These are phyloP conservation scores for Solanum hybrid DNA, from an alignment of 305 asterid species.

Conservation along the genomic window DNA sequence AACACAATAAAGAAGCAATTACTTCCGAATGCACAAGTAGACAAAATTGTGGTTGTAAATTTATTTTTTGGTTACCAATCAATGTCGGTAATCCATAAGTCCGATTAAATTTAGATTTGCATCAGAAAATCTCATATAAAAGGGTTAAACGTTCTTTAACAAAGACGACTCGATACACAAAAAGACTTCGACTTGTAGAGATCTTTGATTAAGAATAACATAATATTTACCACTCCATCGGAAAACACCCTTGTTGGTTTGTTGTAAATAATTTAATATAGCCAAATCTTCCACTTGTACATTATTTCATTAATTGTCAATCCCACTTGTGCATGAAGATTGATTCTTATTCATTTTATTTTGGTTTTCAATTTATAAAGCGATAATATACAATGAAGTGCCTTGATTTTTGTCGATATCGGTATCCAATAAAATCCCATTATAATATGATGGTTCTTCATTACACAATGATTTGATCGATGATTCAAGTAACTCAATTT, in stretches of 20 bases:
- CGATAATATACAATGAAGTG: not conserved
- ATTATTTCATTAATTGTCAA: not conserved
- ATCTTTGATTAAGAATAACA: not conserved
- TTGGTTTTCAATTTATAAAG: not conserved
- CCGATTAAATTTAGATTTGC: not conserved
- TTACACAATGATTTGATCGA: not conserved
- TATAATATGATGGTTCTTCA: too few species aligned
- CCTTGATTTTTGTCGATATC: not conserved
- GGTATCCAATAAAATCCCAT: not conserved
- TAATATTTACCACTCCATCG: not conserved
- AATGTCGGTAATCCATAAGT: not conserved
- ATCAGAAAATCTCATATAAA: fast-evolving
- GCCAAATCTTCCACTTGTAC: not conserved
- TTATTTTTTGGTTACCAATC: not conserved
- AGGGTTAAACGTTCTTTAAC: fast-evolving
- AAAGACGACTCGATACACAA: not conserved
- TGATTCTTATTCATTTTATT: not conserved
- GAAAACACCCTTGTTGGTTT: not conserved
- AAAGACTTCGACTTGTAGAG: fast-evolving
- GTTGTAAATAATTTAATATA: not conserved
- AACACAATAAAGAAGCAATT: not conserved
- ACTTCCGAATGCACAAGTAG: not conserved
- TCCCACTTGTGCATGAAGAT: not conserved
- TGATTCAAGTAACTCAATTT: not conserved
- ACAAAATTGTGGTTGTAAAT: not conserved